Evolutionary conservation across 768 basidiomycete genomes (phyloP), one percentile per base, ranked within the genome.

Genomic region (Mrakia frigida): DNA sequence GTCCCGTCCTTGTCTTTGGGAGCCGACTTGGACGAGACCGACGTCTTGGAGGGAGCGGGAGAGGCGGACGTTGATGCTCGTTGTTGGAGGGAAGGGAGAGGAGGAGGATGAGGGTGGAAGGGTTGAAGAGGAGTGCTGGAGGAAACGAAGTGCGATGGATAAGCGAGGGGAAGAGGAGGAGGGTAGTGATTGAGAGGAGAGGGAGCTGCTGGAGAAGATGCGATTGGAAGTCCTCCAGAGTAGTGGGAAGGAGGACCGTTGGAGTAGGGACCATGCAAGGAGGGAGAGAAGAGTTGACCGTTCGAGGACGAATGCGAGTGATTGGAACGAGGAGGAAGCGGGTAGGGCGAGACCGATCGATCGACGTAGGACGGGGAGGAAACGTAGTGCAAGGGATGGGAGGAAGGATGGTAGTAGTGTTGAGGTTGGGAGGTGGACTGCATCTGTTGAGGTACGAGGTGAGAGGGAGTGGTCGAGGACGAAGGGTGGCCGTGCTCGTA

Each of bases 231-330:
- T 52, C 61, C 31, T 68, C 43, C 50, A 59, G 74, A 16, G 65
- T 31, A 53, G 74, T 61, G 10, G 33, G 74, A 23, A 46, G 50
- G 25, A 16, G 37, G 74, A 16, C 35, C 33, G 18, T 41, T 35
- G 23, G 41, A 14, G 33, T 43, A 43, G 11, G 73, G 31, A 56
- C 39, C 50, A n/a, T 56, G 56, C 56, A 50, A 35, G 28, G 65
- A 52, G 9, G 74, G 28, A 11, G 65, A 52, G 46, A 35, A 56
- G n/a, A 41, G 65, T 11, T 67, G 74, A 5, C 74, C 41, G 28
- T 56, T 53, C 25, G 67, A 67, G 14, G 74, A 63, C 52, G 74
- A 74, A 21, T 52, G 65, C 28, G 65, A 69, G 37, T 50, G 50
- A 41, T 39, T 70, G 46, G 50, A 70, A n/a, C 23, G 69, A 21